These are phyloP conservation scores for Trypanosoma rangeli DNA, from an alignment of 208 protist species.

Conservation along the genomic window DNA sequence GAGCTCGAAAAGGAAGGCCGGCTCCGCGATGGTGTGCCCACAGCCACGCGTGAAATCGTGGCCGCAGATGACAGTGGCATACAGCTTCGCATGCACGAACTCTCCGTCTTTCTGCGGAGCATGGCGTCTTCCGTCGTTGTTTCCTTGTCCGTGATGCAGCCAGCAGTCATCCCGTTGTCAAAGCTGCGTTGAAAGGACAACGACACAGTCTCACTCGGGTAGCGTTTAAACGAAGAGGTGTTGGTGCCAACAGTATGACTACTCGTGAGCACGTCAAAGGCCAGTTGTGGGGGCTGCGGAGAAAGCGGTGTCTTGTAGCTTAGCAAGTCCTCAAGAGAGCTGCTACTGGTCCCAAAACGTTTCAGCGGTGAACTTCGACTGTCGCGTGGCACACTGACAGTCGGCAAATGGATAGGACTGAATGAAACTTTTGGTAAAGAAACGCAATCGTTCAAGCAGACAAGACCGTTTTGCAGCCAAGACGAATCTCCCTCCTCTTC, in stretches of 20 bases:
- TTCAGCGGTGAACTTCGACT: neutral
- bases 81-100: neutral
- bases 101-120: neutral
- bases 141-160: neutral
- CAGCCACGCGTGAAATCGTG: neutral
- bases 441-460: neutral
- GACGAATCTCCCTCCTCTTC: neutral
- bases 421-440: neutral
- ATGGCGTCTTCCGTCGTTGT: neutral
- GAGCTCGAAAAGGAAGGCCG: neutral
- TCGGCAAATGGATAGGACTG: neutral
- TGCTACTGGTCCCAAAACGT: neutral
- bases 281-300: conserved; percentile 5
- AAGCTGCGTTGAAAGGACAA: neutral
- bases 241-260: neutral
- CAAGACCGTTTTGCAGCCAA: neutral
- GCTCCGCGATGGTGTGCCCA: neutral
- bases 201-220: neutral
- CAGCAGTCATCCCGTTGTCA: neutral
- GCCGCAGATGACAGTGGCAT: neutral
- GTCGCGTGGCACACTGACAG: neutral
- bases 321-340: conserved; percentile 9
- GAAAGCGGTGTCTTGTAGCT: conserved; percentile 12
- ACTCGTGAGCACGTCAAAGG: conserved; percentile 20
- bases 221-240: neutral